phyloP scores from a whole-genome alignment of 1,284 basidiomycete species.

The Ceratobasidium sp. region DNA sequence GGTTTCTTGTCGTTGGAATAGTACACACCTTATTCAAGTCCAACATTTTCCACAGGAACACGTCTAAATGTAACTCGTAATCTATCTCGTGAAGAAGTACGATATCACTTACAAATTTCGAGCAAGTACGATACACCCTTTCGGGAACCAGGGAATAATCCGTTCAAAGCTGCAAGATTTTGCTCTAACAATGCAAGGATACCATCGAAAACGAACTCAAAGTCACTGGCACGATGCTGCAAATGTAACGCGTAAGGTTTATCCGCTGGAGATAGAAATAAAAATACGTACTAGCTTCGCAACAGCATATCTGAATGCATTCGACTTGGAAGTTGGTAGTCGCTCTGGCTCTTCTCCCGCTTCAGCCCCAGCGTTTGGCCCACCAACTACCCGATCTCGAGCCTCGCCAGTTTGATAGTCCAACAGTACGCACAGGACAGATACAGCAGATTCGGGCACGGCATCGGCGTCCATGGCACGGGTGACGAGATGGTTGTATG shows the following conservation, averaged over 20 bases:
- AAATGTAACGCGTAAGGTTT: conserved; percentile 18
- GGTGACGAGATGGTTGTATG: conserved; percentile 85
- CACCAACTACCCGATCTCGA: conserved; percentile 59
- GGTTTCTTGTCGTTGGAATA: background rate
- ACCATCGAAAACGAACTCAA: conserved; percentile 82
- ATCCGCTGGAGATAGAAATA: conserved; percentile 27
- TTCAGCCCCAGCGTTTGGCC: conserved; percentile 42
- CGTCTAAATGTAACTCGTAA: conserved; percentile 60
- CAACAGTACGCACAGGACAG: conserved; percentile 75
- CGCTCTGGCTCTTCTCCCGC: conserved; percentile 58
- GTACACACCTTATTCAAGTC: conserved; percentile 84
- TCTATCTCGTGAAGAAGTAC: conserved; percentile 28
- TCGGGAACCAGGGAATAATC: conserved; percentile 82
- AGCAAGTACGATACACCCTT: conserved; percentile 82
- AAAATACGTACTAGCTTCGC: conserved; percentile 76
- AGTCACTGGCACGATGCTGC: conserved; percentile 88
- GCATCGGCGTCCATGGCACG: conserved; percentile 83
- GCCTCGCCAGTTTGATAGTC: conserved; percentile 84
- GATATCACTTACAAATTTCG: conserved; percentile 72
- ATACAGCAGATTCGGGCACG: conserved; percentile 46
- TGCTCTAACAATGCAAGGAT: conserved; percentile 76
- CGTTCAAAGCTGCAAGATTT: conserved; percentile 76
- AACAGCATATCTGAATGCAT: conserved; percentile 89
- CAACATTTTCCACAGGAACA: conserved; percentile 90
- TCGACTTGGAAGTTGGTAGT: conserved; percentile 74